phyloP scores from a whole-genome alignment of 73 alveolate species.

The Stentor coeruleus region DNA sequence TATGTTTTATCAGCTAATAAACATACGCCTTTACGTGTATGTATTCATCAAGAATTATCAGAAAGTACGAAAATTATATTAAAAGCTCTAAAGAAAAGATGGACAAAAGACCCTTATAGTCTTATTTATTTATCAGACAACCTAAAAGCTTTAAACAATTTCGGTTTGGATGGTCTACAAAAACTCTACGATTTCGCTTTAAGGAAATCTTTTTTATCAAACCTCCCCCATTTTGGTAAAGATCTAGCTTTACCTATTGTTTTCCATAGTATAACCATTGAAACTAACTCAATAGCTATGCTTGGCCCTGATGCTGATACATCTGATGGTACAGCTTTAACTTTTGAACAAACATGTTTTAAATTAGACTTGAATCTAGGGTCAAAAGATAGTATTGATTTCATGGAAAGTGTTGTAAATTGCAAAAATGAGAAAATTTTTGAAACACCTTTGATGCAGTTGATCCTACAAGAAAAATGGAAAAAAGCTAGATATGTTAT shows the following conservation, averaged over 20 bases:
- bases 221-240: background rate
- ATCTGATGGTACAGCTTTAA: background rate
- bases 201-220: background rate
- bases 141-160: background rate
- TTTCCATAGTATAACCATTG: background rate
- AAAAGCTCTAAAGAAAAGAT: background rate
- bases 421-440: background rate
- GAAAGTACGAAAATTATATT: background rate
- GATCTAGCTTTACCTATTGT: background rate
- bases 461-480: background rate
- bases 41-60: background rate
- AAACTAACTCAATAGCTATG: background rate
- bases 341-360: background rate
- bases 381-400: background rate
- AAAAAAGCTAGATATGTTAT: background rate
- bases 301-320: background rate
- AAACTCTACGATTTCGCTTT: background rate
- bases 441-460: background rate
- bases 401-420: background rate
- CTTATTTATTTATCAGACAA: background rate
- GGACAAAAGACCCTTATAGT: background rate
- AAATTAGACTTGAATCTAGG: background rate
- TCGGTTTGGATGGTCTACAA: background rate
- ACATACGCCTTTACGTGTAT: background rate
- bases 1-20: background rate